Conservation (phyloP, 75 land plant genomes). For the Cryptomeria japonica region DNA sequence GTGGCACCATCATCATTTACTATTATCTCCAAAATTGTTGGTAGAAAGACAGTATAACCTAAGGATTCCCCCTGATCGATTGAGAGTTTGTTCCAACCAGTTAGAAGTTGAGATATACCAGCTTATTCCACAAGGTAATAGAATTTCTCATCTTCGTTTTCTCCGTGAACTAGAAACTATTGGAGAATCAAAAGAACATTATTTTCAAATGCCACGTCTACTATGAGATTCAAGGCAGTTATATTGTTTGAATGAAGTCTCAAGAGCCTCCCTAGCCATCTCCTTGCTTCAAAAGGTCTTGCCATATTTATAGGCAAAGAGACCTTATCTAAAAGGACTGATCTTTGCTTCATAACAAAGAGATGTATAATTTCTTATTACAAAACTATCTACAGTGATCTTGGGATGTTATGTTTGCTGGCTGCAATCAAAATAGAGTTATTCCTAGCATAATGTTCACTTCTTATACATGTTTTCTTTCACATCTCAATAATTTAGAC, state of each 20-base stretch:
- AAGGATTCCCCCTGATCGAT: background rate
- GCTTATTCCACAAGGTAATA: background rate
- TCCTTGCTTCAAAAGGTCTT: background rate
- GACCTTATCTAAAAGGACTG: too few relatives aligned
- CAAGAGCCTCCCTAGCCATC: background rate
- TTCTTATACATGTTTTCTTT: too few relatives aligned
- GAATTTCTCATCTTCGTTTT: background rate
- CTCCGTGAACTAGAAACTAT: background rate
- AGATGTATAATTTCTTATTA: too few relatives aligned
- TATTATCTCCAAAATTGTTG: background rate
- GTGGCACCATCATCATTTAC: background rate
- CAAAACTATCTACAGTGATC: too few relatives aligned
- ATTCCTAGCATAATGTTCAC: too few relatives aligned
- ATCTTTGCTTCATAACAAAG: too few relatives aligned
- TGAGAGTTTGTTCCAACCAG: background rate
- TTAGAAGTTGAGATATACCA: background rate
- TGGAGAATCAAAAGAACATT: background rate
- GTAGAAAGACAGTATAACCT: background rate
- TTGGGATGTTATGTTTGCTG: too few relatives aligned
- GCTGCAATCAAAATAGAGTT: too few relatives aligned
- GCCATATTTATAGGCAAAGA: too few relatives aligned
- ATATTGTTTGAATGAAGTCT: background rate
- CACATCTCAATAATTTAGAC: too few relatives aligned
- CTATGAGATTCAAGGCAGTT: background rate
- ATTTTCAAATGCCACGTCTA: background rate